Base-by-base conservation (phyloP, 768 basidiomycete genomes). In the Pholiota microspora region DNA sequence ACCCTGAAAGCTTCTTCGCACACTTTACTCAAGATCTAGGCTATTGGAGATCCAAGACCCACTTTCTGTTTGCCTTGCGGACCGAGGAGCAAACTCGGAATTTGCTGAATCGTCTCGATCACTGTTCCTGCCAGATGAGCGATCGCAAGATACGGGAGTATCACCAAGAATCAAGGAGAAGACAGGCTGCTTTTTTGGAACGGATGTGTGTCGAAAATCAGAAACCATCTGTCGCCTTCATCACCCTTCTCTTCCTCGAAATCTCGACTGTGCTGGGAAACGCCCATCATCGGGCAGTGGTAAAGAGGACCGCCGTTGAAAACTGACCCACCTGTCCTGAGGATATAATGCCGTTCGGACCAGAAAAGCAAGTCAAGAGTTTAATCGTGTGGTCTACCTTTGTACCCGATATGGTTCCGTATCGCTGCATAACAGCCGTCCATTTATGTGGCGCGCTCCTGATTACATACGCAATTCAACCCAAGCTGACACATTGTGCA, bases 281-380 rank as follows among this genome's bases (percentile, higher is more conserved):
- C 42, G 35, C 51, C 27, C 51, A 40, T 18, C 7, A 42, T 6
- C 25, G 32, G 28, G 25, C 51, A 12, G 36, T 51, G 10, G 38
- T 38, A 2, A 51, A 51, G 18, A 7, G 51, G 25, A 51, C 36
- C n/a, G 6, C 29, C 12, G 25, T 38, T n/a, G 27, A 5, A 31
- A 40, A 42, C 10, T 51, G 51, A 38, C 51, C 51, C 27, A 51
- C 51, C 23, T 51, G 27, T 38, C 51, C 51, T n/a, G 42, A 51
- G n/a, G 51, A 51, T 27, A 25, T 51, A 9, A 44, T 51, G 36
- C 51, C 38, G n/a, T 51, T 51, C 18, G 51, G 51, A 44, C 38
- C 51, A 40, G 51, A 44, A 9, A 42, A 51, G 4, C 51, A 42
- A 9, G 35, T 51, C 16, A 27, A 51, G 13, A 51, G 51, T n/a